Conservation (phyloP, 345 rosid species). For the Linum usitatissimum region DNA sequence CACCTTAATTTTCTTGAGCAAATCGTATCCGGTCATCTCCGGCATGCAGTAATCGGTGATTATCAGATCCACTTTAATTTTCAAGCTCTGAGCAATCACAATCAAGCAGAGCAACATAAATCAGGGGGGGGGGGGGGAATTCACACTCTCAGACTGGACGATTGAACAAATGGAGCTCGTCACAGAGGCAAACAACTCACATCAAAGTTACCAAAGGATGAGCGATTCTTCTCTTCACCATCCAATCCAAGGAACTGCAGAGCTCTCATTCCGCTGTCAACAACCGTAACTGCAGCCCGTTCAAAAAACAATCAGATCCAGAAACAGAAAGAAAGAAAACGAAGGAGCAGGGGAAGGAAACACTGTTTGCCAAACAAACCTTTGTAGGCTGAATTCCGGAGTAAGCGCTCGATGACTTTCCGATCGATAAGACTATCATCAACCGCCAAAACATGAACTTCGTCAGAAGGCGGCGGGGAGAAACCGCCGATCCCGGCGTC, state of each 20-base stretch:
- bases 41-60: constrained; percentile 99
- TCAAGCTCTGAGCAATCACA: constrained; percentile 37
- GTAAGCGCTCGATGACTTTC: constrained; percentile 75
- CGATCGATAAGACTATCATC: constrained; percentile 88
- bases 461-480: constrained; percentile 34
- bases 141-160: background rate
- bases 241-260: constrained; percentile 70
- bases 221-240: constrained; percentile 31
- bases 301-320: background rate
- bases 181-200: constrained; percentile 25
- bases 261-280: constrained; percentile 81
- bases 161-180: background rate
- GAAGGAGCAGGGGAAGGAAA: background rate
- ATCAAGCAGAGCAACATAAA: background rate
- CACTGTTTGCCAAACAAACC: constrained; percentile 26
- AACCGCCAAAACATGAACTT: constrained; percentile 83
- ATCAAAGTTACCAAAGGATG: constrained; percentile 20
- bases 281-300: constrained; percentile 61
- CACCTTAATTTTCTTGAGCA: constrained; percentile 90
- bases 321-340: background rate
- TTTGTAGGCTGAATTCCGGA: constrained; percentile 64
- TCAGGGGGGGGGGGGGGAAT: too few relatives aligned
- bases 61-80: constrained; percentile 58
- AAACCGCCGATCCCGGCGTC: constrained; percentile 25
- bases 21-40: constrained; percentile 95